Evolutionary conservation across 1,284 basidiomycete genomes (phyloP), one percentile per base, ranked within the genome.

Genomic region (Moniliophthora roreri): DNA sequence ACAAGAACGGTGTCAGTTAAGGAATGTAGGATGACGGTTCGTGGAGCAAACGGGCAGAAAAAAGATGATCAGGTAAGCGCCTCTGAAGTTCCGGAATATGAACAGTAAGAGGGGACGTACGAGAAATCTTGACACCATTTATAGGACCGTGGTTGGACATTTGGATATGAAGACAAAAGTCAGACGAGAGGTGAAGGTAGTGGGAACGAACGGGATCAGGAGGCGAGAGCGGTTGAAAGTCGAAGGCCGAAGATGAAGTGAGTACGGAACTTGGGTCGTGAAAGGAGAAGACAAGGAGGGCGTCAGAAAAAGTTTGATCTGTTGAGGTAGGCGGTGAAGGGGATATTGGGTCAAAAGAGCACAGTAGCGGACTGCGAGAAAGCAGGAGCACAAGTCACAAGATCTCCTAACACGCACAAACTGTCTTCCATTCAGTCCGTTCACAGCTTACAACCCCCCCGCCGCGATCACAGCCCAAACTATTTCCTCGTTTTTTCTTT

Each of bases 71-170:
- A 64, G 65, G 69, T 68, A 56, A 64, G 60, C 64, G 63, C 59
- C 52, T 32, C 11, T 6, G 11, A 62, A 60, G 56, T 56, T 56
- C 59, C 59, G n/a, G n/a, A 54, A 32, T 44, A 56, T 53, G 52
- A 48, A 51, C 49, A 44, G 58, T 28, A 46, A 58, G 56, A 50
- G 53, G 53, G 62, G 45, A 89, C 91, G 77, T 72, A 93, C 91
- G 84, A 71, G 89, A 89, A 66, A 93, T 83, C 81, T 89, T 93
- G 73, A 93, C 87, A 67, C 92, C 92, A 71, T 94, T 94, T 74
- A 94, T 92, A 69, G 89, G 89, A 62, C 79, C 85, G 73, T 89
- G 85, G 57, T 83, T 83, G 59, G 87, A 77, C 88, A 91, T 89
- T 52, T 50, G 37, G 45, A 55, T 36, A n/a, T 40, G 47, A 48